Percentiles rank a stretch among this genome's conserved stretches.
phyloP scores from a whole-genome alignment of 2,329 filamentous ascomycete species.

The Colletotrichum echinochloae region DNA sequence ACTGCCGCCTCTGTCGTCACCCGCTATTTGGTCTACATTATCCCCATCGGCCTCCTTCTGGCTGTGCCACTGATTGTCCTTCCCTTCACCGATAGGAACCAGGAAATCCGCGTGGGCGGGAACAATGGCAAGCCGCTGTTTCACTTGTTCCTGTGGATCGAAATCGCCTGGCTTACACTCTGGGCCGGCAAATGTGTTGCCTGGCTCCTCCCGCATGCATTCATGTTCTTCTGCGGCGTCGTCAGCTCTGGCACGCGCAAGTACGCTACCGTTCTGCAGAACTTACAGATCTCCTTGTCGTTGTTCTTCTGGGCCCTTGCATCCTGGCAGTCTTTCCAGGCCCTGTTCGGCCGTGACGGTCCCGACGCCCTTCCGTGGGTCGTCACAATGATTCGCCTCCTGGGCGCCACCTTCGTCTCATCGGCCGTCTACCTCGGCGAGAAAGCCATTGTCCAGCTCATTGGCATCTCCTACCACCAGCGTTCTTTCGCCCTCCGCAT shows the following conservation, averaged over 20 bases:
- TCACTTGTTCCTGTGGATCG: constrained; percentile 75
- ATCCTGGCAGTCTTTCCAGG: constrained; percentile 71
- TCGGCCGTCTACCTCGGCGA: constrained; percentile 80
- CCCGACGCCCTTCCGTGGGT: constrained; percentile 61
- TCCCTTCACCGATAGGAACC: constrained; percentile 55
- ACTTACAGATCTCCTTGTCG: constrained; percentile 74
- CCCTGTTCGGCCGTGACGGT: constrained; percentile 56
- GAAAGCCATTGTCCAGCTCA: constrained; percentile 83
- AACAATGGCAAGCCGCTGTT: constrained; percentile 64
- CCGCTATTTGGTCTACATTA: constrained; percentile 75
- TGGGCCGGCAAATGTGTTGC: constrained; percentile 76
- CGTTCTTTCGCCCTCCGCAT: constrained; percentile 86
- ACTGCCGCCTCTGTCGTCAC: constrained; percentile 72
- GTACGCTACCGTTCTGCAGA: constrained; percentile 73
- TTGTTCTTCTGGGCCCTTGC: constrained; percentile 77
- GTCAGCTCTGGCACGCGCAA: constrained; percentile 78
- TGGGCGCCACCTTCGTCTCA: constrained; percentile 75
- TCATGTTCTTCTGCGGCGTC: constrained; percentile 77
- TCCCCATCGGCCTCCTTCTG: constrained; percentile 71
- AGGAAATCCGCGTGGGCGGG: constrained; percentile 54
- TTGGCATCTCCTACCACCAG: constrained; percentile 87
- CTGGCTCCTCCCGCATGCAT: constrained; percentile 68
- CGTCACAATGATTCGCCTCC: constrained; percentile 70
- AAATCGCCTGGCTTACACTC: constrained; percentile 74
- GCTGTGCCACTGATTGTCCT: constrained; percentile 72